Percentiles rank a stretch among this genome's conserved stretches.
These are phyloP conservation scores for Hapsidospora chrysogenum DNA, from an alignment of 495 filamentous ascomycete genomes.

Conservation along the genomic window DNA sequence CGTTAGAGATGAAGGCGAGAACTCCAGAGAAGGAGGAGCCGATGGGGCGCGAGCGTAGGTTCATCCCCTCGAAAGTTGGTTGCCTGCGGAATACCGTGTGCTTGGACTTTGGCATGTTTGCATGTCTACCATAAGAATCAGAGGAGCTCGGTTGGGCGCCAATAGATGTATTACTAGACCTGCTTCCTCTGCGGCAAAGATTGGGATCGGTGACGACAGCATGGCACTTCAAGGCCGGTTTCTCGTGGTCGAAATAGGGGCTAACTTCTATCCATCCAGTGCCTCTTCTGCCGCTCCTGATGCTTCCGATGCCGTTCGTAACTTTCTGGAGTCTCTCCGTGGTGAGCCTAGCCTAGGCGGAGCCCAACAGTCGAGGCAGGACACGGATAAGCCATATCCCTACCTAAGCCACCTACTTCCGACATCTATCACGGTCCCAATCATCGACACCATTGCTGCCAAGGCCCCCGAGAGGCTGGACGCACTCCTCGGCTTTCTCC, in stretches of 20 bases:
- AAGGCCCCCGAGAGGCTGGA: slow-evolving; percentile 37
- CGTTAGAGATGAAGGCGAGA: slow-evolving; percentile 75
- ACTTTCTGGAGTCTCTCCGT: slow-evolving; percentile 73
- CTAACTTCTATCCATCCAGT: slow-evolving; percentile 23
- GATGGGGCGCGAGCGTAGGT: slow-evolving; percentile 99
- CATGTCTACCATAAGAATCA: not conserved
- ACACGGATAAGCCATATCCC: slow-evolving; percentile 50
- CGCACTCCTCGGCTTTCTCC: slow-evolving; percentile 59
- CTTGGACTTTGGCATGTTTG: not conserved
- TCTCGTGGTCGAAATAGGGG: too few relatives aligned
- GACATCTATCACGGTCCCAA: slow-evolving; percentile 55
- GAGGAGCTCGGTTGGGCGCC: slow-evolving; percentile 8
- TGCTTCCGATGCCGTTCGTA: slow-evolving; percentile 59
- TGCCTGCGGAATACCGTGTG: slow-evolving; percentile 7
- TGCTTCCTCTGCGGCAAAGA: not conserved
- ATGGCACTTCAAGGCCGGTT: too few relatives aligned
- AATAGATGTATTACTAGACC: slow-evolving; percentile 1
- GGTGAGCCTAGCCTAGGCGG: slow-evolving; percentile 24
- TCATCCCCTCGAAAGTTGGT: slow-evolving; percentile 20
- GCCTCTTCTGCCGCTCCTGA: slow-evolving; percentile 23
- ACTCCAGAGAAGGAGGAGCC: slow-evolving; percentile 75
- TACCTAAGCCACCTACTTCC: slow-evolving; percentile 77
- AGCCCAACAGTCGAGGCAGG: slow-evolving; percentile 15
- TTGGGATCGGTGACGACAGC: too few relatives aligned
- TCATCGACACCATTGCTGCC: slow-evolving; percentile 48